Base-by-base conservation (phyloP, 345 rosid genomes). In the Excoecaria cochinchinensis region DNA sequence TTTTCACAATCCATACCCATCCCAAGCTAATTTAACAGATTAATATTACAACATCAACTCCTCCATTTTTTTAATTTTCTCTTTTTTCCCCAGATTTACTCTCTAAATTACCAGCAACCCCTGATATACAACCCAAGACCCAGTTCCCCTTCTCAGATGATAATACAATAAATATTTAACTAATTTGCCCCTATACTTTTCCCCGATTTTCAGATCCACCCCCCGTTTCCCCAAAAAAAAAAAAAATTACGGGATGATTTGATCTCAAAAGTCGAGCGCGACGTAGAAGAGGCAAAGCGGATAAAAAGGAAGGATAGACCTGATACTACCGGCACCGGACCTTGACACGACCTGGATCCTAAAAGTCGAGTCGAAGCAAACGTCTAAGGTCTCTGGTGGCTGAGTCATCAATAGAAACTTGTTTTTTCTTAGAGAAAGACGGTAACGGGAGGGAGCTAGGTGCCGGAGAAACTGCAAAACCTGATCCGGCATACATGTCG, bases 301-400 rank as follows among this genome's bases (percentile, higher is more conserved):
- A 60, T 6, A 56, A 21, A 19, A 10, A 31, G 5, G 31, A 25
- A 9, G 40, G 8, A 5, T 25, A 24, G 15, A 9, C 0, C 15
- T 24, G 38, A 31, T 58, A 24, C 61, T 44, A 15, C 13, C 46
- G 46, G 46, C 46, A 42, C 46, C 46, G 46, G 46, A 8, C 46
- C 6, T 42, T 8, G 1, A 31, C 31, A 31, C 31, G 31, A 9
- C 14, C 10, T 36, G 64, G 73, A n/a, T 11, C 52, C 74, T 57
- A 77, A 52, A 65, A 31, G 16, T 90, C 86, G 0, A 90, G 84
- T 12, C 90, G 87, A 36, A 90, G 94, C 79, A 90, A 82, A 17
- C 94, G 87, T 67, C 91, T 78, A 74, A 90, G 89, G 71, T 88
- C 90, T 63, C 89, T 83, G 72, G 91, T 88, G 38, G 94, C 94